Evolutionary conservation across 2,329 filamentous ascomycete genomes (phyloP), one percentile per base, ranked within the genome.

Genomic region (Fusarium coicis): DNA sequence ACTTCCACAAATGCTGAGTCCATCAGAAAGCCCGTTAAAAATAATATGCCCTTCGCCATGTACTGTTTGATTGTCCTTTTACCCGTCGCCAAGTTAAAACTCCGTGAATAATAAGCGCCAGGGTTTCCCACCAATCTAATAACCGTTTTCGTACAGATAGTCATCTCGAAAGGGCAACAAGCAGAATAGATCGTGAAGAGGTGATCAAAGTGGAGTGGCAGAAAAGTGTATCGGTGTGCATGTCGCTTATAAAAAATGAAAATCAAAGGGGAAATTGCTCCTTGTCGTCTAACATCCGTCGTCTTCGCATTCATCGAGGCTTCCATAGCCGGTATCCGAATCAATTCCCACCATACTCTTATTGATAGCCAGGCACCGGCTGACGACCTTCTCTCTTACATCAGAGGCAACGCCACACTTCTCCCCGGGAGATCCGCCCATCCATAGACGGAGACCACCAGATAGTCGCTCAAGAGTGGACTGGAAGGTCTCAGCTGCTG

Each of bases 291-390:
- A 74, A 56, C 77, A 75, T 66, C 69, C 77, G 44, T 75, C 74
- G 21, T 81, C 83, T 47, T 85, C 86, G 55, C 82, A 82, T 47
- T 89, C 87, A 66, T 84, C 87, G 84, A 89, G 87, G 70, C 85
- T 90, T 53, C 85, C 88, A 78, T 91, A 91, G 12, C 89, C 89
- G 4, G 87, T 86, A 74, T 91, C 90, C 18, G 83, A 80, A 64
- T 90, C 87, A 86, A 91, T 90, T 14, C 89, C 89, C 12, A 90
- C 85, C 42, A 89, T 82, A 55, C 82, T 85, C 77, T 88, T 89
- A 19, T 87, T 89, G 40, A 91, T 85, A 16, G 80, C 76, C 23
- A 91, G 79, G 68, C 89, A 92, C 57, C 85, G 83, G 55, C 88
- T 85, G 7, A 91, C 86, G 74, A 91, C 85, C 70, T 83, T 83